Percentiles rank a stretch among this genome's conserved stretches.
phyloP scores from a whole-genome alignment of 305 asterid species.

The Rubia tinctorum region DNA sequence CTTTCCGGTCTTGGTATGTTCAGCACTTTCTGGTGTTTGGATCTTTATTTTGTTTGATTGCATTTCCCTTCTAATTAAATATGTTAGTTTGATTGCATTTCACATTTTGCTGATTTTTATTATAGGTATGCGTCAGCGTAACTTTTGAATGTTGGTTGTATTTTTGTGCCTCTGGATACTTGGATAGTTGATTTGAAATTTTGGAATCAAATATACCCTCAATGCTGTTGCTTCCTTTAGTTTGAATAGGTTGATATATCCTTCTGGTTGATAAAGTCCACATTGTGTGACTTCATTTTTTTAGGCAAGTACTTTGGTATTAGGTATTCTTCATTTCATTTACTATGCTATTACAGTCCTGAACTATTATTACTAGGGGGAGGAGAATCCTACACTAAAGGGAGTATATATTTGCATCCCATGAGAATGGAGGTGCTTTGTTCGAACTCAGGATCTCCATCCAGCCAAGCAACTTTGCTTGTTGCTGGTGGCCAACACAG shows the following conservation, averaged over 20 bases:
- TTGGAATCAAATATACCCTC: neutral
- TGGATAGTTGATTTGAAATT: neutral
- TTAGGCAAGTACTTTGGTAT: too few relatives aligned
- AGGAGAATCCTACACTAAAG: too few relatives aligned
- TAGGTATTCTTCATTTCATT: too few relatives aligned
- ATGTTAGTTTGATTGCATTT: neutral
- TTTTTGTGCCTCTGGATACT: neutral
- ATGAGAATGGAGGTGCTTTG: too few relatives aligned
- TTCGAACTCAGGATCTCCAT: too few relatives aligned
- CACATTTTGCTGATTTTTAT: neutral
- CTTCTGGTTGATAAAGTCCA: neutral
- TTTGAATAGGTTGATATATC: neutral
- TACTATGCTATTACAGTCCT: too few relatives aligned
- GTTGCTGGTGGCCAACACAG: too few relatives aligned
- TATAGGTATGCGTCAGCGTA: neutral
- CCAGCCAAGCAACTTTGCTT: too few relatives aligned
- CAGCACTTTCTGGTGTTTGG: neutral
- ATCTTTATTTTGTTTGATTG: neutral
- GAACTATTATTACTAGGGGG: too few relatives aligned
- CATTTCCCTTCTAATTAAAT: neutral
- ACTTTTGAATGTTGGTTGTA: neutral
- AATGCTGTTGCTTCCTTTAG: neutral
- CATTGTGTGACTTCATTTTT: neutral
- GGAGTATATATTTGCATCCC: too few relatives aligned
- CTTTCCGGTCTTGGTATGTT: conserved; percentile 73